Evolutionary conservation across 306 rosid species (phyloP).

Genomic region (Astragalus glycyphyllos): DNA sequence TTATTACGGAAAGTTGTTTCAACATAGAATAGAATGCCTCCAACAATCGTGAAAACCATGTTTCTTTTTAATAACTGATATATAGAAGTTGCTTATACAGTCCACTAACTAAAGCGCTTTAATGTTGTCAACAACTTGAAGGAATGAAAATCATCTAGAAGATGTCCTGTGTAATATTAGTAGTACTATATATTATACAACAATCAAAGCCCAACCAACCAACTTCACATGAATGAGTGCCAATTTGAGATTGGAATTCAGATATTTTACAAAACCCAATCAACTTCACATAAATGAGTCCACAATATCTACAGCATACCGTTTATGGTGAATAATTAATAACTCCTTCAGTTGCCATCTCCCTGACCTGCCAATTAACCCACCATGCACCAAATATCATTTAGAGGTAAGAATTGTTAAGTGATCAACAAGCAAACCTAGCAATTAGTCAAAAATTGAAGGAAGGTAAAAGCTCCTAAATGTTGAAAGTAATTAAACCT

Average conservation of each 20-base stretch:
- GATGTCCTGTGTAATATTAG: background rate
- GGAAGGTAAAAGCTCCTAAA: conserved; percentile 11
- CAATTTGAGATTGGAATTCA: no score
- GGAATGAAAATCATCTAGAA: conserved; percentile 12
- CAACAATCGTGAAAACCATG: no score
- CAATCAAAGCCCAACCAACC: background rate
- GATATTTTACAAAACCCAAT: conserved; percentile 33
- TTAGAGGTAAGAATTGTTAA: conserved; percentile 19
- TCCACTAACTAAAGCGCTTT: background rate
- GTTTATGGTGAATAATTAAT: conserved; percentile 41
- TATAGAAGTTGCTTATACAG: no score
- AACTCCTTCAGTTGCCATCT: conserved; percentile 54
- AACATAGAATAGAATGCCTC: no score
- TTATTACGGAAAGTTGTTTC: no score
- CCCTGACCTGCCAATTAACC: conserved; percentile 68
- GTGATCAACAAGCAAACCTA: background rate
- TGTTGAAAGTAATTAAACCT: conserved; percentile 54
- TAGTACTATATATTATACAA: background rate
- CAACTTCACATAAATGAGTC: conserved; percentile 39
- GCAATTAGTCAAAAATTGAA: conserved; percentile 2
- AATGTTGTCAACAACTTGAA: background rate
- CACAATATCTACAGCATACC: conserved; percentile 40
- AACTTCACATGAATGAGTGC: no score
- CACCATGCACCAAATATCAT: conserved; percentile 45
- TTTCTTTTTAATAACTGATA: no score